Evolutionary conservation across 495 filamentous ascomycete species (phyloP).

Genomic region (Chaetomidium leptoderma): DNA sequence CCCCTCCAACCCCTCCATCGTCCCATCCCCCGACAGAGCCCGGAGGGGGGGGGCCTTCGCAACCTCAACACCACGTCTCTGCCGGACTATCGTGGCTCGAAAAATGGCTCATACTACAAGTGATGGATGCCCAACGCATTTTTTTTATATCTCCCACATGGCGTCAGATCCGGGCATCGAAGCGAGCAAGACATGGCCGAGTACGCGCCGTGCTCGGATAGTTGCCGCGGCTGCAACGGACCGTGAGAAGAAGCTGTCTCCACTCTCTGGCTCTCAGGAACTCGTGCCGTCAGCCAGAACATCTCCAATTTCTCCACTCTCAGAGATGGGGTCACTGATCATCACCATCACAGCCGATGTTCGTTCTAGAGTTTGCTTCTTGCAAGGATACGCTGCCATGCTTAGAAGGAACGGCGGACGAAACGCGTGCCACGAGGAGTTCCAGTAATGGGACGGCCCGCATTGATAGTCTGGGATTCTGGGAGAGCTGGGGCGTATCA

Average conservation of each 20-base stretch:
- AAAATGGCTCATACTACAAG: conserved; percentile 17
- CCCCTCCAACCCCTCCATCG: neutral
- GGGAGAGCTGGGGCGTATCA: conserved; percentile 3
- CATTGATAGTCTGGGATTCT: conserved; percentile 8
- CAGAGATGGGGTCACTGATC: too few relatives aligned
- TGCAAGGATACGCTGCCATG: conserved; percentile 8
- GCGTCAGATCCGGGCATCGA: neutral
- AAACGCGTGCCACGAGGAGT: neutral
- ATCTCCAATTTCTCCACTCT: neutral
- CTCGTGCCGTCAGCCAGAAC: neutral
- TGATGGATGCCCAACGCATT: neutral
- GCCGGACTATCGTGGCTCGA: conserved; percentile 5
- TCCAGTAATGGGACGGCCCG: conserved; percentile 15
- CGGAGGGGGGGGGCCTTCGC: neutral
- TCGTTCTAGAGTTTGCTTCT: neutral
- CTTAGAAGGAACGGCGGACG: neutral
- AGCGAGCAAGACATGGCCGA: conserved; percentile 1
- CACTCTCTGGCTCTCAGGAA: neutral
- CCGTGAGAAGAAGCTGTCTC: neutral
- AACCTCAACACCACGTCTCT: conserved; percentile 1
- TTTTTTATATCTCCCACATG: neutral
- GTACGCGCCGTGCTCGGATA: neutral
- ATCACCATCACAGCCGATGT: too few relatives aligned
- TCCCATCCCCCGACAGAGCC: neutral
- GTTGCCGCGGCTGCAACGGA: neutral